Evolutionary conservation across 129 eudicot species (phyloP), one percentile per base, ranked within the genome.

Genomic region (Flaveria ramosissima): DNA sequence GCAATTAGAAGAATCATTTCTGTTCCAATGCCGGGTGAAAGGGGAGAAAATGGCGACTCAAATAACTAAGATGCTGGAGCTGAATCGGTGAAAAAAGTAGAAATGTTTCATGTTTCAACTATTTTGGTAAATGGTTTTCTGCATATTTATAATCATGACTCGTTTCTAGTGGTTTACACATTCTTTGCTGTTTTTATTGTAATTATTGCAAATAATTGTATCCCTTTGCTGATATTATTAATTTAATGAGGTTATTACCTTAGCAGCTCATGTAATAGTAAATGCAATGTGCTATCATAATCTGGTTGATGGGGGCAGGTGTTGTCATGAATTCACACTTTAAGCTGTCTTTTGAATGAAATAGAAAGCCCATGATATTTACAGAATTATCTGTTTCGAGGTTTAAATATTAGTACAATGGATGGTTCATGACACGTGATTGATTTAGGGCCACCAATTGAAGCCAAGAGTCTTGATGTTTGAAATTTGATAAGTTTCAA

Each of bases 51-150:
- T 27, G 15, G 15, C 6, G 6, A 20, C 30, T 30, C 46, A 32
- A 63, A 63, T 30, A 27, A 30, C 4, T 10, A 30, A 62, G 68
- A 27, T 14, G 7, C 13, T 62, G 43, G 68, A 62, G 15, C 20
- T 26, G 11, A 62, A 62, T 4, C 1, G 45, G 68, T 11, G 20
- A 27, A 30, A 19, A 62, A 62, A 62, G 46, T 63, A 15, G 21
- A 63, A 43, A 43, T 32, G 21, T 63, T 2, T 63, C 69, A 63
- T 63, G 21, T 63, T 63, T 63, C 46, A 30, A 63, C 69, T 32
- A 63, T 63, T 27, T 63, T 63, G 20, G 69, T 15, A 63, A 27
- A 63, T 14, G 30, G 9, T 1, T 63, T 11, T 32, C 9, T 63
- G 32, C 45, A 26, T 20, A 63, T 63, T 0, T 13, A 6, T 45